Base-by-base conservation (phyloP, 148 eudicot genomes). In the Dianthus caryophyllus region DNA sequence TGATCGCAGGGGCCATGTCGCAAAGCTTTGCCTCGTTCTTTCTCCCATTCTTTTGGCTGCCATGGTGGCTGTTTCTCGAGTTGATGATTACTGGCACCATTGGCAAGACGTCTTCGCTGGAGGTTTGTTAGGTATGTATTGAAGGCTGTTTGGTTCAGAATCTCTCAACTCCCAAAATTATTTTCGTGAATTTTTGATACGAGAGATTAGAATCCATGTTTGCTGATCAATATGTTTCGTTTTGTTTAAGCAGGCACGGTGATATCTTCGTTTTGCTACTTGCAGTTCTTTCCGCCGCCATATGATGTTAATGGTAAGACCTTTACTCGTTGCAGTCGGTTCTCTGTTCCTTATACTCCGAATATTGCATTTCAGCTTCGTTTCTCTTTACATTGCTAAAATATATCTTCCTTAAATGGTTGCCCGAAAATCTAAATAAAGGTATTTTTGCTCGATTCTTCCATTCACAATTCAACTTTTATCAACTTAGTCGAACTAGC, bases 31-130 rank as follows among this genome's bases (percentile, higher is more conserved):
- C 78, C 69, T 89, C 27, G 71, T 84, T 41, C 77, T 87, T 71
- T 49, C 77, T 7, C 92, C 95, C 12, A 64, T 93, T 22, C 87
- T 93, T 31, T 56, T 66, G 33, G 96, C 96, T 74, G 77, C 88
- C 58, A 84, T 93, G 33, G 96, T 93, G 20, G 95, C 72, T n/a
- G 84, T 93, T 73, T 87, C 98, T 15, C 88, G 98, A 39, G 95
- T 93, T 36, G 95, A 89, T 80, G 98, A 93, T 79, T 93, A 89
- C 55, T 93, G 96, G 98, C 98, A 93, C 64, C 96, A 93, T 59
- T 93, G 96, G 96, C 91, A 89, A 79, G 98, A 93, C 76, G 96
- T 93, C 22, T 93, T 89, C 71, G 85, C 90, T 27, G 91, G 88
- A 60, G 92, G 91, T 67, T 77, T 94, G 39, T 30, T 94, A 80